phyloP scores from a whole-genome alignment of 257 asterid species.

The Ilex asprella region DNA sequence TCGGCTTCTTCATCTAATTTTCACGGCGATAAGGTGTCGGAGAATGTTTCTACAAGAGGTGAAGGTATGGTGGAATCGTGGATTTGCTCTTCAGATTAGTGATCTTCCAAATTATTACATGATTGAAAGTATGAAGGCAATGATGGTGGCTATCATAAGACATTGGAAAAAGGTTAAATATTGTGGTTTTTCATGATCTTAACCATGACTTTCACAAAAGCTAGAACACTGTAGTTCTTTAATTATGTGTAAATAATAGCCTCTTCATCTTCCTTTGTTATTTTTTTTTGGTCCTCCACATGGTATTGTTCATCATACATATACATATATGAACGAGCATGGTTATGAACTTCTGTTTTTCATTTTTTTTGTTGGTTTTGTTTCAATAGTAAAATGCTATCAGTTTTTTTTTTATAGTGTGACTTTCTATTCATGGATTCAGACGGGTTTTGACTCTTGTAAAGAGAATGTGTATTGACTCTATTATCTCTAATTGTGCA shows the following conservation, averaged over 20 bases:
- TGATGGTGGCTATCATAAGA: constrained; percentile 5
- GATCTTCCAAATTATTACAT: constrained; percentile 28
- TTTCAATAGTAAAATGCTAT: constrained; percentile 6
- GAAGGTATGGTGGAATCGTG: constrained; percentile 67
- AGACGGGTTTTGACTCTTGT: constrained; percentile 18
- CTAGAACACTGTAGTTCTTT: constrained; percentile 19
- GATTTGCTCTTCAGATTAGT: constrained; percentile 56
- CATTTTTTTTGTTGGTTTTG: constrained; percentile 13
- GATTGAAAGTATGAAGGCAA: constrained; percentile 16
- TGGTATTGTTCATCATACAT: not conserved
- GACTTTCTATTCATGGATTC: constrained; percentile 1
- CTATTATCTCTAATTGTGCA: not conserved
- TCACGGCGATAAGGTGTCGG: constrained; percentile 26
- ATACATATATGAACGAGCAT: not conserved
- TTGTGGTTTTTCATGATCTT: constrained; percentile 17
- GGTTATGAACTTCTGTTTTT: constrained; percentile 12
- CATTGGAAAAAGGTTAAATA: not conserved
- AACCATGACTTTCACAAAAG: constrained; percentile 26
- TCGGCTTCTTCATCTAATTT: constrained; percentile 20
- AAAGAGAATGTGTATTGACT: constrained; percentile 12
- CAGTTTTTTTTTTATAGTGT: not conserved
- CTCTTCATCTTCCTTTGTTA: constrained; percentile 3
- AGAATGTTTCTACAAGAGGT: constrained; percentile 25
- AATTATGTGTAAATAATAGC: constrained; percentile 54
- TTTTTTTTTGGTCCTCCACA: constrained; percentile 18